Conservation (phyloP, 352 stramenopile genomes). For the Phytophthora kernoviae region DNA sequence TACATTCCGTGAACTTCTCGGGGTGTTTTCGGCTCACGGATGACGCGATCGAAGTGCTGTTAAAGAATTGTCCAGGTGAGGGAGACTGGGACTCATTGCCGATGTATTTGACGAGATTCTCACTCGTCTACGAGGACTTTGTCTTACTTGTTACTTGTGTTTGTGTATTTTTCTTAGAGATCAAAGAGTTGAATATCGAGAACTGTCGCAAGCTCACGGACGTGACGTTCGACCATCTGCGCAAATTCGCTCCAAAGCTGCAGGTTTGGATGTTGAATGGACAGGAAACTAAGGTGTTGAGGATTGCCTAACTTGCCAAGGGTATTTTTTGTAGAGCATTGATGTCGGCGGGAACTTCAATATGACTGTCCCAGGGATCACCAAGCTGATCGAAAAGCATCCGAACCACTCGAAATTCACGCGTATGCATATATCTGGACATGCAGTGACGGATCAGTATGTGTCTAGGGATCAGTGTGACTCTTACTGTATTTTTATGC, state of each 20-base stretch:
- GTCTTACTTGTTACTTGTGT: neutral
- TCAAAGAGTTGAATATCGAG: conserved; percentile 89
- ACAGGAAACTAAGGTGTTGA: no score
- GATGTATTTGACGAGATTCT: no score
- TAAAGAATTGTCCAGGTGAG: conserved; percentile 81
- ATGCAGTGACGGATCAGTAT: conserved; percentile 84
- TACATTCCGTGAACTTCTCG: conserved; percentile 87
- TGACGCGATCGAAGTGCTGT: conserved; percentile 77
- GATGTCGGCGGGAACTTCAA: conserved; percentile 90
- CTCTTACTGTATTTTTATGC: neutral
- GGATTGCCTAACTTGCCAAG: no score
- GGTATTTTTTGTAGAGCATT: conserved; percentile 61
- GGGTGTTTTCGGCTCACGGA: conserved; percentile 90
- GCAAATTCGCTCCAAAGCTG: conserved; percentile 80
- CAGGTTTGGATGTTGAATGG: conserved; percentile 43
- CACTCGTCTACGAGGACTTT: no score
- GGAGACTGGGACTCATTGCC: neutral
- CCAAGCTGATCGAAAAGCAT: conserved; percentile 89
- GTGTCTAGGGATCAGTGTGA: neutral
- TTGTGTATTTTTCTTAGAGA: conserved; percentile 44
- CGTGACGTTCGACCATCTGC: conserved; percentile 71
- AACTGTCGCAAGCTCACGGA: conserved; percentile 92
- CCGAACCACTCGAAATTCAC: conserved; percentile 91
- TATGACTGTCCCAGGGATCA: conserved; percentile 88
- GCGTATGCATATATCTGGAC: conserved; percentile 84